These are phyloP conservation scores for Ilyonectria robusta DNA, from an alignment of 2,329 filamentous ascomycete species.

Conservation along the genomic window DNA sequence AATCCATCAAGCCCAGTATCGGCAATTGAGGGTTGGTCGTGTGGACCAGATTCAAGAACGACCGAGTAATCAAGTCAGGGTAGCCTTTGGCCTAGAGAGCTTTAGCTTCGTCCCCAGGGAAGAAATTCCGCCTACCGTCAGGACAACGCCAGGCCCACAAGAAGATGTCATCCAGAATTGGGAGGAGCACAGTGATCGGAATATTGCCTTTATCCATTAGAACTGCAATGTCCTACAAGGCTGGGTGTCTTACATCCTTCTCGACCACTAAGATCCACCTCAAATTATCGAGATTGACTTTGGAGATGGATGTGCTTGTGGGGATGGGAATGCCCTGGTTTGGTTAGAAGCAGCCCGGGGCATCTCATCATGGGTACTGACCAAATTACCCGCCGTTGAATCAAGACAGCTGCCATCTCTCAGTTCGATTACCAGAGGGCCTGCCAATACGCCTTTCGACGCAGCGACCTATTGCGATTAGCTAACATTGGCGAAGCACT, in stretches of 20 bases:
- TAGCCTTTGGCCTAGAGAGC: constrained; percentile 80
- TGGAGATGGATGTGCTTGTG: constrained; percentile 61
- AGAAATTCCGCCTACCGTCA: constrained; percentile 68
- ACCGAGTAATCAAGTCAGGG: constrained; percentile 79
- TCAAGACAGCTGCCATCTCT: constrained; percentile 59
- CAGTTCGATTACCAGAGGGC: constrained; percentile 65
- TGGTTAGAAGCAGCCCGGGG: constrained; percentile 26
- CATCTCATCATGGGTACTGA: constrained; percentile 31
- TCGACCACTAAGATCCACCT: constrained; percentile 82
- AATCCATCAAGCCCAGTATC: constrained; percentile 78
- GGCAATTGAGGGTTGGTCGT: constrained; percentile 63
- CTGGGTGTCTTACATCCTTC: constrained; percentile 73
- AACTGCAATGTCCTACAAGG: neutral
- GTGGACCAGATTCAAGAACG: constrained; percentile 72
- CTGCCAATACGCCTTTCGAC: constrained; percentile 79
- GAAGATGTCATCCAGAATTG: constrained; percentile 66
- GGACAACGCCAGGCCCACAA: constrained; percentile 71
- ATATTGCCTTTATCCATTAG: constrained; percentile 73
- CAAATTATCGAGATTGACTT: constrained; percentile 63
- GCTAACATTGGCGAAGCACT: too few relatives aligned
- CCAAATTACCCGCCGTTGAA: constrained; percentile 48
- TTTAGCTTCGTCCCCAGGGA: constrained; percentile 6
- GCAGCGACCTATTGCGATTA: constrained; percentile 72
- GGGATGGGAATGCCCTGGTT: constrained; percentile 74
- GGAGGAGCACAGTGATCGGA: constrained; percentile 74